Evolutionary conservation across 2,329 filamentous ascomycete genomes (phyloP), one percentile per base, ranked within the genome.

Genomic region (Tolypocladium inflatum): DNA sequence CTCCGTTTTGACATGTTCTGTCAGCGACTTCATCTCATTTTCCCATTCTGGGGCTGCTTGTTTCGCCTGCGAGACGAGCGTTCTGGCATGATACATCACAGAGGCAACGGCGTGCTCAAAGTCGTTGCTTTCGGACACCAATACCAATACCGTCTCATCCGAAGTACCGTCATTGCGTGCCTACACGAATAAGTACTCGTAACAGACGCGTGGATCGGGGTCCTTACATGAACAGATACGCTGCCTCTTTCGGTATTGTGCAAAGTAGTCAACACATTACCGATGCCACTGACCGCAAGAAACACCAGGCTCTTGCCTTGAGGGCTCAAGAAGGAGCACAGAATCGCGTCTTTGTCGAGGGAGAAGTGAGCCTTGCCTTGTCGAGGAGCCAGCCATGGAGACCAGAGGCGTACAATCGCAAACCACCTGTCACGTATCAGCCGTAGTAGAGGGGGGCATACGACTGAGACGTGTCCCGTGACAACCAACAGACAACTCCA

Each of bases 51-150:
- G 65, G 63, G 72, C 72, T 9, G 67, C 67, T 10, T 70, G 69
- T 57, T 82, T 78, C 66, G 72, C 71, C 17, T 72, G 72, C 54
- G 63, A 63, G 17, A 70, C 63, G 2, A 75, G 59, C 6, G 83
- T 85, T 38, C 92, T 82, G n/a, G 92, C 89, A 66, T 96, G 87
- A 64, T 96, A 96, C 80, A 96, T 89, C 9, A 88, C 86, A 17
- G 91, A 87, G 41, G 89, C 87, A 65, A 91, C 85, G 2, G 90
- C 88, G 57, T 83, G 79, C 61, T 95, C 90, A 63, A 95, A 89
- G 42, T 82, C 78, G 52, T 87, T 79, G 0, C 89, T 88, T 2
- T 88, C 82, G 3, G 90, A 86, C 17, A 88, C 85, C 8, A 96
- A 71, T 13, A 95, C 75, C 17, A 79, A 82, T 7, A 85, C 82